Percentiles rank a stretch among this genome's conserved stretches.
These are phyloP conservation scores for Butyriboletus loyo DNA, from an alignment of 768 basidiomycete genomes.

Conservation along the genomic window DNA sequence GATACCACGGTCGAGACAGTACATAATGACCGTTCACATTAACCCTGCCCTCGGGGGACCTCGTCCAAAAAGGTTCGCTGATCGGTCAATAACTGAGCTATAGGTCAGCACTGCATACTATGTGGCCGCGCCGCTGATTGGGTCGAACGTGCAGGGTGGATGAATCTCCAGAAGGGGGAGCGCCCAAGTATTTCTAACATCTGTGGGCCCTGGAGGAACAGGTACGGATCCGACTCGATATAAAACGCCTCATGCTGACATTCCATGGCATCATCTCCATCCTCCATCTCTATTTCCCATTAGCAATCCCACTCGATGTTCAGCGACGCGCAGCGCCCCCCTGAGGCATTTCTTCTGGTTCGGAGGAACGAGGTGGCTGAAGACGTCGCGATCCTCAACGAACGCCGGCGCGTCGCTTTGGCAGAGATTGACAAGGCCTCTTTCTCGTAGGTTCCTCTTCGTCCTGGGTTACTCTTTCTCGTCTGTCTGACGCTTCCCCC, in stretches of 20 bases:
- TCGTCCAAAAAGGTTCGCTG: no score
- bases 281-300: background rate
- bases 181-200: background rate
- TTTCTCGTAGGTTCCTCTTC: background rate
- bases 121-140: background rate
- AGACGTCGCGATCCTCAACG: background rate
- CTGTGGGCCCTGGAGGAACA: no score
- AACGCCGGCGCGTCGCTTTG: conserved; percentile 1
- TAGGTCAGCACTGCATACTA: no score
- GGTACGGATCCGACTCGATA: background rate
- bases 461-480: background rate
- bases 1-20: no score
- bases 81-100: no score
- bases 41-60: no score
- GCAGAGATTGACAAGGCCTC: background rate
- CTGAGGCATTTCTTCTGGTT: background rate
- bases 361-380: background rate
- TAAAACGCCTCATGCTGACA: background rate
- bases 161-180: background rate
- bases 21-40: no score
- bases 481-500: background rate
- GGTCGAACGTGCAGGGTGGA: background rate
- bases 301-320: background rate
- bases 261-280: background rate
- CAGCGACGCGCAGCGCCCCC: background rate